Conservation (phyloP, 768 basidiomycete species). For the Vishniacozyma victoriae region DNA sequence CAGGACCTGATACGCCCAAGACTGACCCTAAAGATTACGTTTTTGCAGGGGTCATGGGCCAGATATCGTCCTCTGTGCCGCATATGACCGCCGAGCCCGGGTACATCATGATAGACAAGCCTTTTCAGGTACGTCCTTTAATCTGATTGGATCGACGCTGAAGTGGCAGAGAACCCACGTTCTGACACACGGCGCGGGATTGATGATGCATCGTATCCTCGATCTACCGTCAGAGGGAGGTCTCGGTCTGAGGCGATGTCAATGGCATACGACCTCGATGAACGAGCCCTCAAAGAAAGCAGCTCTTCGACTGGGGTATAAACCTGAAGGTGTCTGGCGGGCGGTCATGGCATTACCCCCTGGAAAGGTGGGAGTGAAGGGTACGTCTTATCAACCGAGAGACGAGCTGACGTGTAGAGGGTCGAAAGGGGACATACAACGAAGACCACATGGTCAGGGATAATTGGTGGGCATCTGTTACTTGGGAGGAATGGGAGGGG, state of each 20-base stretch:
- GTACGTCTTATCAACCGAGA: conserved; percentile 6
- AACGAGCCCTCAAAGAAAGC: conserved; percentile 21
- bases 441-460: conserved; percentile 15
- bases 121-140: conserved; percentile 26
- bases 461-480: conserved; percentile 26
- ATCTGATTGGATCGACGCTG: neutral
- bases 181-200: conserved; percentile 29
- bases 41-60: conserved; percentile 25
- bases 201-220: conserved; percentile 27
- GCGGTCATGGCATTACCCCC: conserved; percentile 17
- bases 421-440: conserved; percentile 17
- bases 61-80: conserved; percentile 17
- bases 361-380: conserved; percentile 13
- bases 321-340: conserved; percentile 22
- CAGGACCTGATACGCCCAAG: conserved; percentile 9
- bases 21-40: conserved; percentile 23
- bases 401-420: conserved; percentile 6
- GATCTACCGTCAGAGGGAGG: conserved; percentile 20
- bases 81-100: conserved; percentile 27
- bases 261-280: conserved; percentile 30
- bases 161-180: conserved; percentile 30
- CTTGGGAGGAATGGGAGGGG: conserved; percentile 35
- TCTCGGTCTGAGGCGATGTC: conserved; percentile 23
- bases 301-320: conserved; percentile 27
- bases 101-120: conserved; percentile 28